A percentile compares a stretch with the other conserved stretches of the same genome.
These are phyloP conservation scores for Pichia californica DNA, from an alignment of 805 yeast species.

Conservation along the genomic window DNA sequence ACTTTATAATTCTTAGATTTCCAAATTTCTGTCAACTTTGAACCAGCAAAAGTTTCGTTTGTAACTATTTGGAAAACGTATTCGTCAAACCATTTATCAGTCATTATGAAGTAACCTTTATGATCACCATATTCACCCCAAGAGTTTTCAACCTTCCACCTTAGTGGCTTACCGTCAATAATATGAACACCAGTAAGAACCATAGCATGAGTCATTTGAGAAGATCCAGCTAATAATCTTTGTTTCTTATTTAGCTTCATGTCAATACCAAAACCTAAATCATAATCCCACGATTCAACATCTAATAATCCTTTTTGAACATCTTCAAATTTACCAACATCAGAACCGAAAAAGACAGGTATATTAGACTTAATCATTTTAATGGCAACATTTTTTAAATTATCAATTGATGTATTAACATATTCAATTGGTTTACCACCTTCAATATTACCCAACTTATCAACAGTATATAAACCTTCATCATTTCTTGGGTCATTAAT, in stretches of 20 bases:
- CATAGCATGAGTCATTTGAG: conserved; percentile 91
- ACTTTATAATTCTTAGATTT: conserved; percentile 42
- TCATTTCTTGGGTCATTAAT: conserved; percentile 81
- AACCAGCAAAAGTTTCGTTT: conserved; percentile 28
- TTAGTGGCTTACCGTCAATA: conserved; percentile 47
- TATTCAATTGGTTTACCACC: conserved; percentile 71
- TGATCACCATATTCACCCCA: conserved; percentile 71
- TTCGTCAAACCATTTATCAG: conserved; percentile 69
- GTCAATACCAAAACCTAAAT: conserved; percentile 42
- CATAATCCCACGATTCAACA: conserved; percentile 60
- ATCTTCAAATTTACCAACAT: conserved; percentile 72
- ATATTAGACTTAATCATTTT: conserved; percentile 64
- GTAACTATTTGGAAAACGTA: conserved; percentile 66
- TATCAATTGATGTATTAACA: conserved; percentile 58
- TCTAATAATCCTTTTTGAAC: conserved; percentile 64
- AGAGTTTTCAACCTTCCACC: conserved; percentile 75
- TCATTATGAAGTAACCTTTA: conserved; percentile 67
- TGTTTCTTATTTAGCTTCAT: conserved; percentile 31
- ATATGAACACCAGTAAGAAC: conserved; percentile 75
- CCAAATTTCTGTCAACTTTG: conserved; percentile 38
- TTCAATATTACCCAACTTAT: conserved; percentile 66
- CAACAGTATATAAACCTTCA: conserved; percentile 64
- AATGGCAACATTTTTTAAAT: conserved; percentile 57
- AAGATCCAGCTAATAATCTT: conserved; percentile 32
- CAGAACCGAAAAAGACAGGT: conserved; percentile 85